Base-by-base conservation (phyloP, 148 eudicot species). In the Vaccinium macrocarpon region DNA sequence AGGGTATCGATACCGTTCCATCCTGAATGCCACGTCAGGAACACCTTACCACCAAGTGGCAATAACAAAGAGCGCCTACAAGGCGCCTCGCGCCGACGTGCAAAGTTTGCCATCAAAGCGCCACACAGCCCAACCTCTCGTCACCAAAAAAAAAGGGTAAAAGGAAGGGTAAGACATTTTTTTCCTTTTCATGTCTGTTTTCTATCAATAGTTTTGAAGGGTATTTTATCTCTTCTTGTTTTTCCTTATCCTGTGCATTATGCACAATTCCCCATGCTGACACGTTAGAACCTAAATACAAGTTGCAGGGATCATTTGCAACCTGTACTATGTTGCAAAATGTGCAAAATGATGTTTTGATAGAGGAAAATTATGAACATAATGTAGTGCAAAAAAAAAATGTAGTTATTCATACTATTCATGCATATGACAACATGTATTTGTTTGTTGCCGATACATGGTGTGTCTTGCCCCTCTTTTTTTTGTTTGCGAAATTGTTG, bases 221-320 rank as follows among this genome's bases (percentile, higher is more conserved):
- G 19, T 70, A n/a, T 21, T 21, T 18, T 10, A 66, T 81, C 23
- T 11, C 49, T 16, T 56, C 23, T 76, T 79, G 6, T 57, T 8
- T 29, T 52, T 25, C n/a, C 38, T 6, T 32, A 21, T 52, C 35
- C 29, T 12, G 66, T 38, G 79, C 52, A 72, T 61, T 61, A 23
- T 35, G 32, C n/a, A 55, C 16, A 50, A 10, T 86, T 78, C 50
- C 16, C 35, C 25, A 53, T 3, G n/a, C 74, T 72, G 23, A 68
- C 64, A n/a, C n/a, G n/a, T n/a, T n/a, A n/a, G n/a, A n/a, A n/a
- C n/a, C n/a, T n/a, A n/a, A n/a, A n/a, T 82, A 52, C 73, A 89
- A 91, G 84, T 74, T 81, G 89, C 87, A 88, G 88, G 82, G 81
- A 86, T 81, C 83, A 87, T 80, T 70, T n/a, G n/a, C n/a, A n/a